Base-by-base conservation (phyloP, 257 asterid species). In the Ajuga chamaepitys region DNA sequence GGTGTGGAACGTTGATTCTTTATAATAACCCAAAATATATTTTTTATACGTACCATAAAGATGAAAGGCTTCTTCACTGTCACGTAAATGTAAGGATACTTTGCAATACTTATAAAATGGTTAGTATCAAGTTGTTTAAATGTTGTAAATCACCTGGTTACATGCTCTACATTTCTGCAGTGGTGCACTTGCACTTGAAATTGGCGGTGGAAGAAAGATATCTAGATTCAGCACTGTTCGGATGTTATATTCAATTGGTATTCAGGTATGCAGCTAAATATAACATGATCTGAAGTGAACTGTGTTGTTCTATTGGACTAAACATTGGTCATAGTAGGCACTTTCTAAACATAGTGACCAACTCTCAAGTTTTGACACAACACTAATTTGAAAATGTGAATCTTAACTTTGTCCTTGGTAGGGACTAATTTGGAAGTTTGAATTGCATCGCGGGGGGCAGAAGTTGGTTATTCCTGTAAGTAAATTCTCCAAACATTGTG, bases 201-300 rank as follows among this genome's bases (percentile, higher is more conserved):
- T 94, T 66, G 99, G 99, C 9, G 98, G 96, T 62, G 99, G 99
- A 67, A 85, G 96, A 77, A 94, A 86, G 88, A 62, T 94, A 75
- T 90, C 99, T 35, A 81, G 82, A 58, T 88, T 82, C 78, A 86
- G 98, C 79, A 80, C 95, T 18, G 65, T 88, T 55, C 95, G 98
- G 68, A 82, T 94, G 95, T 46, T 88, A 72, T 94, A 88, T 75
- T 52, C 96, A 22, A 80, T 94, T 37, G 95, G 99, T 58, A 74
- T 88, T 74, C 96, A 88, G 99, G 99, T 90, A 73, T 28, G 34
- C 62, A 47, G 47, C 66, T 22, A 64, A 30, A 45, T 34, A 21
- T 56, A 47, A 17, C 5, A 62, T 46, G 25, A 22, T 34, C 9
- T 58, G 25, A 11, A 9, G 3, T 42, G 9, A 28, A 42, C 20